A percentile compares a stretch with the other conserved stretches of the same genome.
phyloP scores from a whole-genome alignment of 352 stramenopile genomes.

The Globisporangium emineosum region DNA sequence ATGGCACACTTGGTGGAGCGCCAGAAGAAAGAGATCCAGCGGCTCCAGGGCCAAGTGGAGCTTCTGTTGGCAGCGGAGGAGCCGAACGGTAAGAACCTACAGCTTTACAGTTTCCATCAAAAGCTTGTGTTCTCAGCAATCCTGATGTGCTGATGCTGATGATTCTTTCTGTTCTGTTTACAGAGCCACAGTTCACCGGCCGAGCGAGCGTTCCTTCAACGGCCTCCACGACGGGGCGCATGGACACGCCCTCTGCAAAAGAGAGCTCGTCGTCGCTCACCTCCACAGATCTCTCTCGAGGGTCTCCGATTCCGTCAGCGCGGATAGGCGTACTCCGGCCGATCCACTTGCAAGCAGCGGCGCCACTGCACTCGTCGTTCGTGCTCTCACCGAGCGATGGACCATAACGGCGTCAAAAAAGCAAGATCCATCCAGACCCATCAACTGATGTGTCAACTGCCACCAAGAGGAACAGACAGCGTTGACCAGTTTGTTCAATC shows the following conservation, averaged over 20 bases:
- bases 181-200: neutral
- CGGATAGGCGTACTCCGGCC: constrained; percentile 28
- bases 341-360: constrained; percentile 8
- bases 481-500: too few relatives aligned
- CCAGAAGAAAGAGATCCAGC: constrained; percentile 72
- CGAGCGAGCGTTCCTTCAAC: neutral
- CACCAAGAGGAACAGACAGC: too few relatives aligned
- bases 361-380: constrained; percentile 46
- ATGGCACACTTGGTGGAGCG: constrained; percentile 41
- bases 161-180: constrained; percentile 8
- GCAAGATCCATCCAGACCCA: neutral
- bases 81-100: constrained; percentile 4
- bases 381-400: constrained; percentile 28
- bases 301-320: neutral
- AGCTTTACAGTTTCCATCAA: neutral
- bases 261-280: neutral
- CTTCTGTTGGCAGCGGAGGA: constrained; percentile 44
- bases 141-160: neutral
- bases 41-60: constrained; percentile 62
- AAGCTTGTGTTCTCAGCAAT: neutral
- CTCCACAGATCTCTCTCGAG: neutral
- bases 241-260: neutral
- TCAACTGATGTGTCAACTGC: neutral
- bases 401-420: neutral
- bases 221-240: neutral